phyloP scores from a whole-genome alignment of 179 eudicot species.

The Corrigiola litoralis region DNA sequence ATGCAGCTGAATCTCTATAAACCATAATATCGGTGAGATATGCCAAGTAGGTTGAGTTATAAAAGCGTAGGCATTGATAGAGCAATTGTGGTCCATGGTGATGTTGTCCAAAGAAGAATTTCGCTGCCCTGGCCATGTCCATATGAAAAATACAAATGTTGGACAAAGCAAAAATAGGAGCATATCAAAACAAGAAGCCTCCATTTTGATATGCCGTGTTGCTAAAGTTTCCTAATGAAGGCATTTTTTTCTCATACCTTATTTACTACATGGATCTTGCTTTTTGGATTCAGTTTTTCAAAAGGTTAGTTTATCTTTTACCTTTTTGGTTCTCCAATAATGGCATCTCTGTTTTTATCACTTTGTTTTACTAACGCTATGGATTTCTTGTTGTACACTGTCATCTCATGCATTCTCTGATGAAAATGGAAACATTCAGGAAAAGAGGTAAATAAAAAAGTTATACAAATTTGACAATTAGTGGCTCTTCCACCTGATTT shows the following conservation, averaged over 20 bases:
- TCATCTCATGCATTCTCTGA: constrained; percentile 10
- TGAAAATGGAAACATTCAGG: background rate
- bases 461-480: background rate
- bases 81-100: constrained; percentile 18
- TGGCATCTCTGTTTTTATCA: constrained; percentile 19
- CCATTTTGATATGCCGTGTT: constrained; percentile 17
- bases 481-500: background rate
- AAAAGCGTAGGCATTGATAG: background rate
- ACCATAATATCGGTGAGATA: background rate
- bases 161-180: background rate
- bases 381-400: constrained; percentile 5
- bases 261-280: constrained; percentile 12
- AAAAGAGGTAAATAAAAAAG: background rate
- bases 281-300: constrained; percentile 28
- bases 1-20: background rate
- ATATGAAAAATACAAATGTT: background rate
- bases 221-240: constrained; percentile 20
- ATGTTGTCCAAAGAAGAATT: constrained; percentile 12
- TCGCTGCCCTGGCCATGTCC: constrained; percentile 10
- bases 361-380: constrained; percentile 13
- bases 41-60: background rate
- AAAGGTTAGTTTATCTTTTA: constrained; percentile 23
- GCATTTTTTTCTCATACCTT: background rate
- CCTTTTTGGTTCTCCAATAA: constrained; percentile 28
- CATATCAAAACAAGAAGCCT: constrained; percentile 3